Base-by-base conservation (phyloP, 2,329 filamentous ascomycete genomes). In the Arachnopeziza araneosa region DNA sequence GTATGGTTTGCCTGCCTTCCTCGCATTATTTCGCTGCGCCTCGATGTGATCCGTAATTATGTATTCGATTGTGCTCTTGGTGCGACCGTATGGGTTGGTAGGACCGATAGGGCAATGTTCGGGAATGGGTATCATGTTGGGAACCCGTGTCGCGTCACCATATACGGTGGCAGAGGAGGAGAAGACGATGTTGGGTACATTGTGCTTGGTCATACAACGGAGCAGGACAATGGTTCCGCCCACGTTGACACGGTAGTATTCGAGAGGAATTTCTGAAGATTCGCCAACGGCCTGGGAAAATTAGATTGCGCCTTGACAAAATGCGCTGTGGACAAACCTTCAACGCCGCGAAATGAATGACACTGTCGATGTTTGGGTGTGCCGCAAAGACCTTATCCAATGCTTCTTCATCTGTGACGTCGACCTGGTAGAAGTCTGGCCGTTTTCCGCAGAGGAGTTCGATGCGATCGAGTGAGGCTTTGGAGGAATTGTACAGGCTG, bases 171-270 rank as follows among this genome's bases (percentile, higher is more conserved):
- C 95, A 1, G 93, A 97, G 64, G 92, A 97, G 63, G 93, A 98
- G 80, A 99, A 99, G 77, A 99, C 95, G 71, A 99, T 95, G 81
- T 96, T 98, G 78, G 85, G 85, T 68, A 99, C 93, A 77, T 93
- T 88, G 82, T 97, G 86, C 75, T 87, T 87, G 73, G 85, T 83
- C 92, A 99, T 98, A 71, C 87, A 87, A 66, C 87, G 84, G 64
- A 99, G 84, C 54, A 99, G 89, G 69, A 87, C 83, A 71, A 99
- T 87, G 70, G 91, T 95, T 75, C 95, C 96, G 73, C 89, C 89
- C 63, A 98, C 95, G 75, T 99, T 99, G 80, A 96, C 90, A 69
- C 89, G 85, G 83, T 97, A 99, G 85, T 99, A 99, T 78, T 97
- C 93, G 72, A 98, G 86, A 52, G 95, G 95, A 65, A 91, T 96